These are phyloP conservation scores for Acrodontium crateriforme DNA, from an alignment of 2,329 filamentous ascomycete species.

Conservation along the genomic window DNA sequence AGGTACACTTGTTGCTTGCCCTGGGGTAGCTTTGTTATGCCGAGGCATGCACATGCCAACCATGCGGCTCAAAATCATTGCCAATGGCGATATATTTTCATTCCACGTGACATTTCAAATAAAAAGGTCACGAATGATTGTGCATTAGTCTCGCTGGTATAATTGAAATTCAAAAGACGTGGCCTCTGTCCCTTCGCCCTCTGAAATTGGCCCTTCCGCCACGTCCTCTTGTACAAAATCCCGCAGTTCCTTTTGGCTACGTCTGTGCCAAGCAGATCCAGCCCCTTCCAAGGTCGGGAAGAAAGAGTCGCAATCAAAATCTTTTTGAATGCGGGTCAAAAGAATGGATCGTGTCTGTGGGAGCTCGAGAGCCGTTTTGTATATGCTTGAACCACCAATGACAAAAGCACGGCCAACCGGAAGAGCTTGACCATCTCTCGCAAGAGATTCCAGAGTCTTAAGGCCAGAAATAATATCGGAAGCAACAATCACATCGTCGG, in stretches of 20 bases:
- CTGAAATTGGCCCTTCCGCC: conserved; percentile 42
- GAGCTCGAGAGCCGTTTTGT: conserved; percentile 52
- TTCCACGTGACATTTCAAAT: no score
- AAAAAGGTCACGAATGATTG: no score
- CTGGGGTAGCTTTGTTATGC: no score
- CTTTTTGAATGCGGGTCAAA: conserved; percentile 52
- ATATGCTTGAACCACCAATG: conserved; percentile 83
- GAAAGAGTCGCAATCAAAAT: conserved; percentile 64
- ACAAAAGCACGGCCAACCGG: conserved; percentile 55
- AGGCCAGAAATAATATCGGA: conserved; percentile 17
- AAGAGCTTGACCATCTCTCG: conserved; percentile 10
- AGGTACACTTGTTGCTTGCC: no score
- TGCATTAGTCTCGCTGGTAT: conserved; percentile 20
- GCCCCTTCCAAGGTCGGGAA: conserved; percentile 47
- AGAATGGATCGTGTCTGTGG: conserved; percentile 48
- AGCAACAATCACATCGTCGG: conserved; percentile 42
- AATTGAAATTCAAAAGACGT: conserved; percentile 19
- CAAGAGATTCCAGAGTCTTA: conserved; percentile 19
- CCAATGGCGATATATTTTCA: no score
- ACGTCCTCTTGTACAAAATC: conserved; percentile 54
- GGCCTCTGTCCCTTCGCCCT: conserved; percentile 36
- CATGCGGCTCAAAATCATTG: no score
- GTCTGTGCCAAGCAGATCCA: conserved; percentile 39
- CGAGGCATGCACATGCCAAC: no score
- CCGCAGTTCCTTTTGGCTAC: conserved; percentile 39